Evolutionary conservation across 108 stramenopile genomes (phyloP).

Genomic region (Aureococcus anophagefferens): DNA sequence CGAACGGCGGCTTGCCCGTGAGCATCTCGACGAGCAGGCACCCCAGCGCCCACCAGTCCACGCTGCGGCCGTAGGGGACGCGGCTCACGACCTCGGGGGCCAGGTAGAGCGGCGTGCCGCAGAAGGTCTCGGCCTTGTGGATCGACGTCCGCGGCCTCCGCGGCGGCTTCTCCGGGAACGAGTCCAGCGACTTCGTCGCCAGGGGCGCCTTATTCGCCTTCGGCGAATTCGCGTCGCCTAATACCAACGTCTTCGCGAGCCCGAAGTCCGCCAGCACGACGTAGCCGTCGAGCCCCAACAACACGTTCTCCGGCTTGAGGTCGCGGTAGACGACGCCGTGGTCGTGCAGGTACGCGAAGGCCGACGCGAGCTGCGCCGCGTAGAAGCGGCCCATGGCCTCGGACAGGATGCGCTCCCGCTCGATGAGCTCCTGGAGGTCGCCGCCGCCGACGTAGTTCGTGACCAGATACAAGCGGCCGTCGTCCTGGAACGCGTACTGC

Average conservation of each 20-base stretch:
- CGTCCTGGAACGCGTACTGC: slow-evolving; percentile 41
- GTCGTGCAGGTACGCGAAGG: slow-evolving; percentile 38
- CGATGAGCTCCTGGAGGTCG: slow-evolving; percentile 43
- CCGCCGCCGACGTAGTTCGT: slow-evolving; percentile 45
- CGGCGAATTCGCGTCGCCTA: background rate
- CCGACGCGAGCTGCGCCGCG: slow-evolving; percentile 38
- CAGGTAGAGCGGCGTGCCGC: slow-evolving; percentile 62
- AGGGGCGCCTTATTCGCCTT: background rate
- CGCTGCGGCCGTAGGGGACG: slow-evolving; percentile 48
- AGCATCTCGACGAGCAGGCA: slow-evolving; percentile 59
- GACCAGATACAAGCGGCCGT: slow-evolving; percentile 38
- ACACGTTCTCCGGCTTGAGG: slow-evolving; percentile 56
- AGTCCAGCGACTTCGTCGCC: slow-evolving; percentile 24
- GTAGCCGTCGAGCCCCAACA: slow-evolving; percentile 34
- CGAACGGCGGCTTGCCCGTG: slow-evolving; percentile 55
- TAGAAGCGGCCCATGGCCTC: slow-evolving; percentile 28
- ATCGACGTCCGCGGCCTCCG: slow-evolving; percentile 19
- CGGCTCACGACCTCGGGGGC: slow-evolving; percentile 61
- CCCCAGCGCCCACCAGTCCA: slow-evolving; percentile 66
- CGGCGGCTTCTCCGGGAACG: background rate
- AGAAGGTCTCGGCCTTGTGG: slow-evolving; percentile 40
- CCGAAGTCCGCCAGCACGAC: background rate
- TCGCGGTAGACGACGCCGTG: slow-evolving; percentile 39
- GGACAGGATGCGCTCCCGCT: slow-evolving; percentile 14
- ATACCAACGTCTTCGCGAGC: background rate